phyloP scores from a whole-genome alignment of 768 basidiomycete species.

The Tulasnella calospora region DNA sequence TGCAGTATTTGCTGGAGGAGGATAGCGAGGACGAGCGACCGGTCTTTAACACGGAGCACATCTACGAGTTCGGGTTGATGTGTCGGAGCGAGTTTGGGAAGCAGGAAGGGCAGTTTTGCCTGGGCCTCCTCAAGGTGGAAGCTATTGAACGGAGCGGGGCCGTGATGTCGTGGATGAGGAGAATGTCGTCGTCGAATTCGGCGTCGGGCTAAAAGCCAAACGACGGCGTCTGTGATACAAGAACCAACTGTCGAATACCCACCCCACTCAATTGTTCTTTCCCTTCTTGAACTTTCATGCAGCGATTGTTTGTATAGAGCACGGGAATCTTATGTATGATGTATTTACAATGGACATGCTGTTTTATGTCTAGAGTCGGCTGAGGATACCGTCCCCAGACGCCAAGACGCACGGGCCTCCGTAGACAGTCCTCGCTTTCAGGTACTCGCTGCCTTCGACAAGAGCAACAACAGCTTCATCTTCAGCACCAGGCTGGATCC shows the following conservation, averaged over 20 bases:
- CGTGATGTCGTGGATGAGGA: neutral
- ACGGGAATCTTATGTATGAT: neutral
- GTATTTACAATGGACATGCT: neutral
- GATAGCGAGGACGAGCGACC: neutral
- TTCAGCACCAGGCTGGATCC: slow-evolving; percentile 88
- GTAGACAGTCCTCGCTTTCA: slow-evolving; percentile 60
- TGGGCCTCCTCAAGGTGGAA: slow-evolving; percentile 32
- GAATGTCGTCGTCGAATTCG: neutral
- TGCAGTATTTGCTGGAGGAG: neutral
- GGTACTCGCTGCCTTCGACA: slow-evolving; percentile 44
- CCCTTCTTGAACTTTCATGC: neutral
- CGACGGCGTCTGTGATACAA: neutral
- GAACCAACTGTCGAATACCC: neutral
- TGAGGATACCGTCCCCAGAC: slow-evolving; percentile 47
- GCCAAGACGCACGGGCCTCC: slow-evolving; percentile 81
- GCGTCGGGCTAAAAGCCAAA: neutral
- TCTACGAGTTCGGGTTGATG: slow-evolving; percentile 38
- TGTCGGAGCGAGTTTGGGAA: slow-evolving; percentile 38
- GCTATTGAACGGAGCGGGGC: slow-evolving; percentile 24
- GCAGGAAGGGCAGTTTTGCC: slow-evolving; percentile 36
- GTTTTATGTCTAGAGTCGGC: neutral
- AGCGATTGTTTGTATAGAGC: neutral
- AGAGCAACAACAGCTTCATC: slow-evolving; percentile 59
- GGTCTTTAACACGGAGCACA: slow-evolving; percentile 31
- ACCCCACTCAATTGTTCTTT: neutral